Evolutionary conservation across 495 filamentous ascomycete genomes (phyloP).

Genomic region (Podospora australis): DNA sequence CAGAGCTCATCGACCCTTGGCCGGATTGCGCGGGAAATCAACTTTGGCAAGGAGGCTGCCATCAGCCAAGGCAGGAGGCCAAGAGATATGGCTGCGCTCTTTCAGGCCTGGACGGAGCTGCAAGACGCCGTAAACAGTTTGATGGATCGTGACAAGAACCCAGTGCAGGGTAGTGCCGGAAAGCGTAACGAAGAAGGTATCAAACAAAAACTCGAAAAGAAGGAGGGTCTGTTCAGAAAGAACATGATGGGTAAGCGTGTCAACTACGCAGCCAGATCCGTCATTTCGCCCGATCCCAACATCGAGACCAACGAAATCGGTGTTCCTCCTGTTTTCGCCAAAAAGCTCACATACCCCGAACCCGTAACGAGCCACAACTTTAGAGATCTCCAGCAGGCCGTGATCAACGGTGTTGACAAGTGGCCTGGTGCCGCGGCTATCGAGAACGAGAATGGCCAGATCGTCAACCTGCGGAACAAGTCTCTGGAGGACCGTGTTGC

Average conservation of each 20-base stretch:
- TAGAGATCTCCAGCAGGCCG: conserved; percentile 89
- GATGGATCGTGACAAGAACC: conserved; percentile 80
- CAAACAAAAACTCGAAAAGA: conserved; percentile 97
- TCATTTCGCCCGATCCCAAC: conserved; percentile 97
- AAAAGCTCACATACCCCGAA: conserved; percentile 93
- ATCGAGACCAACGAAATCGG: conserved; percentile 99
- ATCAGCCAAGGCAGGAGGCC: conserved; percentile 34
- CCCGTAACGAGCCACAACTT: conserved; percentile 97
- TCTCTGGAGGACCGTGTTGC: conserved; percentile 76
- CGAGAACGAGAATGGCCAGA: conserved; percentile 89
- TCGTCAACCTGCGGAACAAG: conserved; percentile 82
- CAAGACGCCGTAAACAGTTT: conserved; percentile 88
- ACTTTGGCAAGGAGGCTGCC: conserved; percentile 30
- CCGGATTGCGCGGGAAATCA: conserved; percentile 67
- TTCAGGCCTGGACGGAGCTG: conserved; percentile 63
- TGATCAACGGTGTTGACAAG: conserved; percentile 86
- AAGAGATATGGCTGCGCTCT: conserved; percentile 38
- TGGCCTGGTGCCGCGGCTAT: conserved; percentile 94
- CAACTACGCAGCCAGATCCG: conserved; percentile 94
- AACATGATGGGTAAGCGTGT: conserved; percentile 99
- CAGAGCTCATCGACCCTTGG: conserved; percentile 61
- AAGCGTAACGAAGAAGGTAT: conserved; percentile 74
- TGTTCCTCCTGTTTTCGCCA: conserved; percentile 93
- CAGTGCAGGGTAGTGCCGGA: conserved; percentile 64
- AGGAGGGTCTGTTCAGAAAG: conserved; percentile 95